These are phyloP conservation scores for Xerocomus minutiporus DNA, from an alignment of 1,284 basidiomycete genomes.

Conservation along the genomic window DNA sequence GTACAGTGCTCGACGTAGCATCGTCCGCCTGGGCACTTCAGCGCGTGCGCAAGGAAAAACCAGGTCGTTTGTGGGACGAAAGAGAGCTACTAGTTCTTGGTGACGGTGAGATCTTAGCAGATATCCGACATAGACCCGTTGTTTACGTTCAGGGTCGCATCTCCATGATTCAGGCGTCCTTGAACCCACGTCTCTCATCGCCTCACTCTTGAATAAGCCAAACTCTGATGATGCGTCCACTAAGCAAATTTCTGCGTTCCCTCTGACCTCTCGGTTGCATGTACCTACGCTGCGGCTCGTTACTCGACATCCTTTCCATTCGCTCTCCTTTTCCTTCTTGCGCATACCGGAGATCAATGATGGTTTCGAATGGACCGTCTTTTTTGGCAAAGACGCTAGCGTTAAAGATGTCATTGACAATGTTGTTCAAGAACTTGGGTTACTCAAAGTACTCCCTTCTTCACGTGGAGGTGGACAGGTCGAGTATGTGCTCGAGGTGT, in stretches of 20 bases:
- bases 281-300: constrained; percentile 66
- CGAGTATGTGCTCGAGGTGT: constrained; percentile 59
- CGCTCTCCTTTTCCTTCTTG: constrained; percentile 52
- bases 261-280: constrained; percentile 67
- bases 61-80: constrained; percentile 66
- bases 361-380: constrained; percentile 60
- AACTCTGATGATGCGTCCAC: constrained; percentile 22
- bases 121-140: not conserved
- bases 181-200: constrained; percentile 41
- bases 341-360: constrained; percentile 79
- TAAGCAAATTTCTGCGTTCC: constrained; percentile 70
- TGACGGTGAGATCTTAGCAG: constrained; percentile 48
- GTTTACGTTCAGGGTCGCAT: constrained; percentile 9
- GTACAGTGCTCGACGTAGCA: constrained; percentile 53
- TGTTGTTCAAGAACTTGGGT: constrained; percentile 63
- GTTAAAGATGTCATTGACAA: constrained; percentile 51
- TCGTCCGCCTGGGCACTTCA: constrained; percentile 66
- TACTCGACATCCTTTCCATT: constrained; percentile 60
- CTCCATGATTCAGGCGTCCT: constrained; percentile 46
- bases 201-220: constrained; percentile 47
- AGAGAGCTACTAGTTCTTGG: constrained; percentile 58
- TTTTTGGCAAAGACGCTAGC: constrained; percentile 52
- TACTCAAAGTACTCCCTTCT: constrained; percentile 56
- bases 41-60: constrained; percentile 50
- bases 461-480: constrained; percentile 54